Evolutionary conservation across 371 early-diverging fungal genomes (phyloP), one percentile per base, ranked within the genome.

Genomic region (Mucor circinelloides): DNA sequence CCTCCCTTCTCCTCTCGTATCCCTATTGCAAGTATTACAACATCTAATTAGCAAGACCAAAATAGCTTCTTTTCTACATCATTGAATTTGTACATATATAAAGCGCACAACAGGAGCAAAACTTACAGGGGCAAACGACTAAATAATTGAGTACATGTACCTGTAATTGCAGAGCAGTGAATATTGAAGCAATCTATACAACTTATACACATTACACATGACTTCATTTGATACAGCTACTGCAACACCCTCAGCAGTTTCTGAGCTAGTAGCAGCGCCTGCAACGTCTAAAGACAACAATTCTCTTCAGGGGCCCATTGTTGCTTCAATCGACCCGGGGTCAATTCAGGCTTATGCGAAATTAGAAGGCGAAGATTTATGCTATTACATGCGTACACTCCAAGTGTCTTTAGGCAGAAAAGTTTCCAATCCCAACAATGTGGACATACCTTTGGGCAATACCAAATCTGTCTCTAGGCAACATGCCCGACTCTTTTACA

Each of bases 281-380:
- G 27, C 27, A 52, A 40, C 58, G 27, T 8, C 27, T 0, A 48
- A 31, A 25, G 27, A 48, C 23, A 27, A 44, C 30, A 58, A 28
- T 21, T 23, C 38, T 0, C 36, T 56, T 34, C 50, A 48, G 31
- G 64, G 56, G 32, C 64, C 64, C 28, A 21, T 64, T 6, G 64
- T 56, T 55, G 64, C 64, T 3, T 42, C 55, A 6, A 65, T 65
- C 12, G 65, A 58, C 32, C 48, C 65, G 10, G 82, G 79, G 6
- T 89, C 91, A 0, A 90, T 93, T 21, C 93, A 92, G 73, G 95
- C 96, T 0, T 96, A 93, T 75, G 96, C 96, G 10, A 96, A 94
- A 74, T 84, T 96, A 8, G 93, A 94, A 76, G 93, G 94, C 30
- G 87, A 90, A 10, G 87, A 89, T 19, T 89, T 92, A 66, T 90